Percentiles rank a stretch among this genome's conserved stretches.
These are phyloP conservation scores for Salix dunnii DNA, from an alignment of 345 rosid genomes.

Conservation along the genomic window DNA sequence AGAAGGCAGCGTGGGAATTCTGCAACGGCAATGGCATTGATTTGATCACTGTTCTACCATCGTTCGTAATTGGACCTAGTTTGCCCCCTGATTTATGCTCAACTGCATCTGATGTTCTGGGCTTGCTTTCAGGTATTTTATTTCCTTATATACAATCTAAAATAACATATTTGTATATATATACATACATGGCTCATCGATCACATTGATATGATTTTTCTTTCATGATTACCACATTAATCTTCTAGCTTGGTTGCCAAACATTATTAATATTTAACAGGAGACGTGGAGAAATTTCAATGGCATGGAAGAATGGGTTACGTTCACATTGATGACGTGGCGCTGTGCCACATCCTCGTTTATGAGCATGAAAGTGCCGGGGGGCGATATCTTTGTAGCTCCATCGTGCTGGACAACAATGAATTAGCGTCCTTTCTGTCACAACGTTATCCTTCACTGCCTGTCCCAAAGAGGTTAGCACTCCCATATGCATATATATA, in stretches of 20 bases:
- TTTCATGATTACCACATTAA: too few relatives aligned
- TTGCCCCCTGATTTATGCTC: conserved; percentile 66
- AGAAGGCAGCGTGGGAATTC: conserved; percentile 87
- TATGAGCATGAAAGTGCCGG: conserved; percentile 47
- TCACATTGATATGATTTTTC: too few relatives aligned
- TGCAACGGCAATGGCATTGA: conserved; percentile 58
- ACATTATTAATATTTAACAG: conserved; percentile 23
- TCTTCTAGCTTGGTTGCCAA: background rate
- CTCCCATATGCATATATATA: too few relatives aligned
- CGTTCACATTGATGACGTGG: conserved; percentile 88
- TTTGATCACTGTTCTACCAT: conserved; percentile 63
- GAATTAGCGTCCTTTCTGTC: conserved; percentile 53
- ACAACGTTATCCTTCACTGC: conserved; percentile 55
- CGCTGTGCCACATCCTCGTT: conserved; percentile 66
- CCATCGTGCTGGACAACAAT: conserved; percentile 48
- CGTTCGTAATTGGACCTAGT: conserved; percentile 78
- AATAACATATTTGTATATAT: too few relatives aligned
- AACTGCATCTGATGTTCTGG: conserved; percentile 78
- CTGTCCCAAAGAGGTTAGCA: conserved; percentile 53
- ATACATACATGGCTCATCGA: too few relatives aligned
- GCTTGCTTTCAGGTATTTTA: conserved; percentile 61
- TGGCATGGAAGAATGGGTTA: conserved; percentile 93
- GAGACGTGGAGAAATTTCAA: conserved; percentile 59
- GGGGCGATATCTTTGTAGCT: conserved; percentile 72
- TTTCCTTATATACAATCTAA: background rate